Percentiles rank a stretch among this genome's conserved stretches.
Conservation (phyloP, 2,329 filamentous ascomycete genomes). For the Clarireedia paspali region DNA sequence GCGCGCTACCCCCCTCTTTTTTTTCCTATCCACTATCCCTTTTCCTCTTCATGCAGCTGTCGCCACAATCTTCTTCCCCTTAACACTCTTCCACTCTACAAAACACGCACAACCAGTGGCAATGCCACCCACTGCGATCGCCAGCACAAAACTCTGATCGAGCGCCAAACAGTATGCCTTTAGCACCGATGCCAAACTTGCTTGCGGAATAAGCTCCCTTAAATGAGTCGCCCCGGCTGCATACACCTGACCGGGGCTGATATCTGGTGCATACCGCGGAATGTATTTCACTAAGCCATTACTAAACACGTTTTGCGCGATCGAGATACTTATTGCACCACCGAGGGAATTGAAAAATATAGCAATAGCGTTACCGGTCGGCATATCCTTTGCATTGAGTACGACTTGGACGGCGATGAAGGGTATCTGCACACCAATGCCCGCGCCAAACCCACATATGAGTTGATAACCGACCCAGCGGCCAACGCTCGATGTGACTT, state of each 20-base stretch:
- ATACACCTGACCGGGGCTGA: conserved; percentile 33
- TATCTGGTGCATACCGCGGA: conserved; percentile 26
- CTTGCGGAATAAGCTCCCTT: conserved; percentile 27
- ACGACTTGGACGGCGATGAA: conserved; percentile 45
- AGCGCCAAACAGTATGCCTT: conserved; percentile 32
- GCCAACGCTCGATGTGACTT: conserved; percentile 35
- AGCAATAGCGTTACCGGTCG: conserved; percentile 46
- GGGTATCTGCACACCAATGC: conserved; percentile 38
- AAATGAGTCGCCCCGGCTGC: conserved; percentile 37
- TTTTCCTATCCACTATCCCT: too few species aligned
- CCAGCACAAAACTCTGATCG: conserved; percentile 22
- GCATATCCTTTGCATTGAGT: conserved; percentile 43
- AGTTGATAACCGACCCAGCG: conserved; percentile 49
- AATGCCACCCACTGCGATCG: conserved; percentile 26
- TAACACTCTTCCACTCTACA: conserved; percentile 28
- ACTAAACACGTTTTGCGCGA: conserved; percentile 44
- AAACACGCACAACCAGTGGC: conserved; percentile 22
- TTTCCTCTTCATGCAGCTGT: conserved; percentile 13
- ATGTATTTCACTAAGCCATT: conserved; percentile 24
- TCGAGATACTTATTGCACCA: conserved; percentile 41
- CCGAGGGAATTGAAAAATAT: conserved; percentile 54
- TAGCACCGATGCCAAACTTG: conserved; percentile 33
- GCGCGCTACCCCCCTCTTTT: too few species aligned
- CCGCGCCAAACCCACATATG: conserved; percentile 39
- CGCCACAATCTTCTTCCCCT: conserved; percentile 25